Evolutionary conservation across 2,329 filamentous ascomycete species (phyloP), one percentile per base, ranked within the genome.

Genomic region (Cryphonectria naterciae): DNA sequence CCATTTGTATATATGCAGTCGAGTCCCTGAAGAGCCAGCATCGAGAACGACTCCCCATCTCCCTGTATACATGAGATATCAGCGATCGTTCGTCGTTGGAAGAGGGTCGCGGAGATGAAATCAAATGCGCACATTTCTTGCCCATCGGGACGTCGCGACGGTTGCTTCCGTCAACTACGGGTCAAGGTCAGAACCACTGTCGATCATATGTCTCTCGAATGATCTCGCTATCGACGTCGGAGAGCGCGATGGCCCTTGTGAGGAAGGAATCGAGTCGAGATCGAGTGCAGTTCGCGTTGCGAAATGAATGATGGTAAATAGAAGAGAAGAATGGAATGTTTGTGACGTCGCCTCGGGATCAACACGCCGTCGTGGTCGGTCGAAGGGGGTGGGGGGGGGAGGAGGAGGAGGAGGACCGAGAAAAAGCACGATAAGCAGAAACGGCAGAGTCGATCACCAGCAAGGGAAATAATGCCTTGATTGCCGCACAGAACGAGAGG

Each of bases 1-100:
- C 96, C 96, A 99, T 81, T 91, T 89, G 83, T 99, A 99, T 70
- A 99, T 89, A 81, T 99, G 94, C 74, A 97, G 87, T 79, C 96
- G 92, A 77, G 95, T 98, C 80, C 96, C 95, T 81, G 96, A 98
- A 81, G 96, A 98, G 76, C 96, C 96, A 80, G 96, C 96, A 87
- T 99, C 96, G 78, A 99, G 89, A 79, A 99, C 95, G 77, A 98
- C 93, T 79, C 95, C 96, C 86, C 97, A 98, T 84, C 89, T 87
- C 78, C 86, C 87, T 89, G 66, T 25, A 64, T 60, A 41, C 61
- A 66, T 65, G 52, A n/a, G 28, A 52, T 6, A 41, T 71, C 32
- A 73, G 71, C 65, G 65, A 63, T 25, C 17, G 25, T 46, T 46
- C 28, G 65, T 39, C 13, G 32, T 39, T 7, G 15, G 28, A 22